phyloP scores from a whole-genome alignment of 179 eudicot species.

The Vitellaria paradoxa region DNA sequence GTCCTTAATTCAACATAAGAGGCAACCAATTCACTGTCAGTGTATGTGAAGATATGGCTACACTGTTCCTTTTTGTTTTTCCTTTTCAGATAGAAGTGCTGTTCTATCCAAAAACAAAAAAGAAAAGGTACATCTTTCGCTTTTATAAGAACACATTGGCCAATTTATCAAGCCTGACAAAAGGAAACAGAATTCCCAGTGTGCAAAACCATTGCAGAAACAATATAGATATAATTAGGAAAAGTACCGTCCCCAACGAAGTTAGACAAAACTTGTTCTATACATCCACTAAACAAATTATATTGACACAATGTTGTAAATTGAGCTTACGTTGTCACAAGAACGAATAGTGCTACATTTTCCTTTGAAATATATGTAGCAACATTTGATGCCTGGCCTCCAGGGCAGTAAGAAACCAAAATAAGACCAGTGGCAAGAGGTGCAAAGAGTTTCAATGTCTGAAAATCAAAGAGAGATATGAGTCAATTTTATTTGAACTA shows the following conservation, averaged over 20 bases:
- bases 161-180: background rate
- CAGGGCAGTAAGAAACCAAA: constrained; percentile 98
- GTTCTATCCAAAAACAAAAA: background rate
- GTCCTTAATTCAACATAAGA: background rate
- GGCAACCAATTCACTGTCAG: background rate
- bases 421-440: constrained; percentile 99
- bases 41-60: background rate
- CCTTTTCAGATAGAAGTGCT: background rate
- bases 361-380: constrained; percentile 98
- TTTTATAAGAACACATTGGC: background rate
- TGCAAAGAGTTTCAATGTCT: constrained; percentile 87
- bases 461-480: constrained; percentile 23
- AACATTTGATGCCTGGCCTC: constrained; percentile 99
- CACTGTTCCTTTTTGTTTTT: background rate
- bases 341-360: constrained; percentile 98
- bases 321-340: constrained; percentile 95
- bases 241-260: background rate
- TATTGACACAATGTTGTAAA: background rate
- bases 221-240: background rate
- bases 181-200: background rate
- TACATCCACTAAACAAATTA: background rate
- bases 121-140: background rate
- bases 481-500: constrained; percentile 4
- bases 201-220: background rate
- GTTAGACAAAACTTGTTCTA: constrained; percentile 3